Base-by-base conservation (phyloP, 257 asterid genomes). In the Solanum paucissectum region DNA sequence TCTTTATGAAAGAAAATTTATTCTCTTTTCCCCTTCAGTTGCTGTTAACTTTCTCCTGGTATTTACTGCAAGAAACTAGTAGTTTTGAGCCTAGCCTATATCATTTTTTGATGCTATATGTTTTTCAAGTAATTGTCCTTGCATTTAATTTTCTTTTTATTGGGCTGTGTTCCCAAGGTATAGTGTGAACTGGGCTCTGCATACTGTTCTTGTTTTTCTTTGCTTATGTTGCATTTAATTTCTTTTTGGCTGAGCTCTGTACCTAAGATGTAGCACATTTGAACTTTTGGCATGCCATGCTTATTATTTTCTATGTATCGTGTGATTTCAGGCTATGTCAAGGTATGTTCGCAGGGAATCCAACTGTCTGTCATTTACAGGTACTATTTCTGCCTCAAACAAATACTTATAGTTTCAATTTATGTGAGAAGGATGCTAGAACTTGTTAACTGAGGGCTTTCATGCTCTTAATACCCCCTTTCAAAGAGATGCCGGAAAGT, bases 341-440 rank as follows among this genome's bases (percentile, higher is more conserved):
- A 94, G 98, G 92, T 95, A 96, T 92, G 91, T 94, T 84, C 98
- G 93, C 6, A 93, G 94, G 83, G 97, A 96, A 94, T 94, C 93
- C 29, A 91, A 90, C 46, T 94, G 93, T 89, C 90, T 96, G 88
- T 93, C 98, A 9, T 90, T 96, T 69, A 96, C 98, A 92, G 98
- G 99, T 96, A 91, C 52, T 25, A 62, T 52, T 20, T 49, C 60
- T 86, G 87, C 83, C 64, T 66, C 36, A 79, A 89, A 84, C 64
- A 64, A 86, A 14, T 79, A 42, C 16, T 37, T 83, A n/a, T 87
- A 36, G 1, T 33, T 20, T 87, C 62, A 58, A 62, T 76, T 44
- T 68, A 79, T 44, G 66, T 76, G 36, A 40, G 20, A 40, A 76
- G 23, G 23, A 42, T 40, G 64, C 42, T 44, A 42, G n/a, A 46